phyloP scores from a whole-genome alignment of 768 basidiomycete genomes.

The Lentinula boryana region DNA sequence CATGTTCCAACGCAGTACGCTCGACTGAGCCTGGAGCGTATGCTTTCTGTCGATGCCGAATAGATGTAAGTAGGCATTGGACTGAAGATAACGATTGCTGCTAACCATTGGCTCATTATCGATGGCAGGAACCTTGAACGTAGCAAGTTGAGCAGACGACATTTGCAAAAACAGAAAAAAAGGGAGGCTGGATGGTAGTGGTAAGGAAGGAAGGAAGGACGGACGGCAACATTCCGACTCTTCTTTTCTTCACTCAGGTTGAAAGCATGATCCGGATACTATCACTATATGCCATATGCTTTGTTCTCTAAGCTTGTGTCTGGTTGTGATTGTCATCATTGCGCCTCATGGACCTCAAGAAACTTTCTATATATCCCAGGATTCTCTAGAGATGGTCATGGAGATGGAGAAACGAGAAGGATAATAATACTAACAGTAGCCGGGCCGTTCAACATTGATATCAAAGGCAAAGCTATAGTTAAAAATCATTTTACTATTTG shows the following conservation, averaged over 20 bases:
- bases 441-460: no score
- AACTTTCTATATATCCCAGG: not conserved
- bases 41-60: slow-evolving; percentile 39
- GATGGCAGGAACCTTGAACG: slow-evolving; percentile 80
- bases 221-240: not conserved
- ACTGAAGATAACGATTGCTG: not conserved
- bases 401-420: not conserved
- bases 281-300: not conserved
- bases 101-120: slow-evolving; percentile 93
- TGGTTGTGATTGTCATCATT: no score
- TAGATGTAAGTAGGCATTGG: not conserved
- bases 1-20: slow-evolving; percentile 63
- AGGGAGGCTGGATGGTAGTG: not conserved
- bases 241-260: no score
- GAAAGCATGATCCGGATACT: not conserved
- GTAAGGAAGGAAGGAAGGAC: not conserved
- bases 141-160: slow-evolving; percentile 71
- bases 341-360: no score
- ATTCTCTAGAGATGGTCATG: not conserved
- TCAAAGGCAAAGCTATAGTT: no score
- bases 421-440: no score
- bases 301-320: not conserved
- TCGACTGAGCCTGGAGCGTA: slow-evolving; percentile 81
- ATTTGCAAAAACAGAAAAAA: slow-evolving; percentile 33
- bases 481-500: no score